These are phyloP conservation scores for Papiliotrema laurentii DNA, from an alignment of 1,284 basidiomycete genomes.

Conservation along the genomic window DNA sequence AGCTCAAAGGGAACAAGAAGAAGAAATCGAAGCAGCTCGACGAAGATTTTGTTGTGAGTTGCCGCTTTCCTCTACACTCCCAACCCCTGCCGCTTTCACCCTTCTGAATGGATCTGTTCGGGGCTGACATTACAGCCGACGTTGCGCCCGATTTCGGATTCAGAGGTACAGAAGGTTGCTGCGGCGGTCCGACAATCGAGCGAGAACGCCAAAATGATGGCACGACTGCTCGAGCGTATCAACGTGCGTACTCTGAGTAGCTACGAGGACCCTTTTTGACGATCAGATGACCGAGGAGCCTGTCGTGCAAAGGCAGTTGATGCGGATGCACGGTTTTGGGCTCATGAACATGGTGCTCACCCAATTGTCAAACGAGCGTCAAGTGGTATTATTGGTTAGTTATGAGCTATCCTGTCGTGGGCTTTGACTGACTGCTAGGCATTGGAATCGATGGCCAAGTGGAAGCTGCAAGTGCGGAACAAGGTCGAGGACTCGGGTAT, in stretches of 20 bases:
- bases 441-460: conserved; percentile 65
- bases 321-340: conserved; percentile 90
- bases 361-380: conserved; percentile 68
- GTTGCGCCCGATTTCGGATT: conserved; percentile 68
- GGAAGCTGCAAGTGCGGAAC: conserved; percentile 84
- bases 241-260: conserved; percentile 54
- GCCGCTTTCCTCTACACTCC: too few relatives aligned
- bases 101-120: background rate
- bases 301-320: conserved; percentile 72
- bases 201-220: conserved; percentile 72
- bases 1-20: conserved; percentile 81
- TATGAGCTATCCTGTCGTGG: conserved; percentile 1
- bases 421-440: conserved; percentile 51
- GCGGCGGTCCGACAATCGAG: conserved; percentile 85
- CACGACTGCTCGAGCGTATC: conserved; percentile 79
- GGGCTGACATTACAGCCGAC: conserved; percentile 42
- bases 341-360: conserved; percentile 79
- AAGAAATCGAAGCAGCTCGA: conserved; percentile 89
- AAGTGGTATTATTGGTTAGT: conserved; percentile 65
- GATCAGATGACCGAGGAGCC: conserved; percentile 78
- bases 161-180: conserved; percentile 84
- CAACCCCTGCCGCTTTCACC: too few relatives aligned
- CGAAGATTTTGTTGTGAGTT: conserved; percentile 77
- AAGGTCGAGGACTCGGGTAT: conserved; percentile 89
- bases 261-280: background rate